Percentiles rank a stretch among this genome's conserved stretches.
phyloP scores from a whole-genome alignment of 2,329 filamentous ascomycete species.

The Pseudogymnoascus sp. region DNA sequence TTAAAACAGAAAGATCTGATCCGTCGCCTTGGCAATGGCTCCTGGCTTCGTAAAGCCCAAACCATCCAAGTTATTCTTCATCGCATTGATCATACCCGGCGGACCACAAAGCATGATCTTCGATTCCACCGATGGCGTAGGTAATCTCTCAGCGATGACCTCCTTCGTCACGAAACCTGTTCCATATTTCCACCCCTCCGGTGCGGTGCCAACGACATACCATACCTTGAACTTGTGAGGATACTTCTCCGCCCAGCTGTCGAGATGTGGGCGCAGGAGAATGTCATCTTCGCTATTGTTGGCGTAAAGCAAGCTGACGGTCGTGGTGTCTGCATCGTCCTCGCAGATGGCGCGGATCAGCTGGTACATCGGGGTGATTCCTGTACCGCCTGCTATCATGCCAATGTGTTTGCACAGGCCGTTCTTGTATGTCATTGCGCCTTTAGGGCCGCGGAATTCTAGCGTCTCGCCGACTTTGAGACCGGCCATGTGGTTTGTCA shows the following conservation, averaged over 20 bases:
- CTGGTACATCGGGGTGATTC: constrained; percentile 51
- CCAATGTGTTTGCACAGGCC: constrained; percentile 38
- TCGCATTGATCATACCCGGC: constrained; percentile 49
- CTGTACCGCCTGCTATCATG: constrained; percentile 47
- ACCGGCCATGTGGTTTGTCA: constrained; percentile 38
- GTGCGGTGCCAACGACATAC: constrained; percentile 44
- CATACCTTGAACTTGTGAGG: constrained; percentile 46
- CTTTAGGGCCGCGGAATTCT: constrained; percentile 46
- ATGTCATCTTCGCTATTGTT: constrained; percentile 53
- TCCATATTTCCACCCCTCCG: constrained; percentile 38
- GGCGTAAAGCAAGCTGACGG: constrained; percentile 49
- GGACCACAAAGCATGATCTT: constrained; percentile 54
- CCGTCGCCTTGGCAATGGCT: constrained; percentile 40
- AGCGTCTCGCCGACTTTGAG: constrained; percentile 42
- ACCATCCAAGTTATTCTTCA: constrained; percentile 40
- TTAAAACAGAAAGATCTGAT: constrained; percentile 48
- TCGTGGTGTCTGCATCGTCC: constrained; percentile 47
- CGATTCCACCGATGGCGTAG: constrained; percentile 34
- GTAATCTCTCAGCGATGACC: constrained; percentile 41
- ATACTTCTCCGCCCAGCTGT: constrained; percentile 41
- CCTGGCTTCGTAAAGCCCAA: constrained; percentile 45
- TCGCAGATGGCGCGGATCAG: constrained; percentile 56
- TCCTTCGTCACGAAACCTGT: constrained; percentile 43
- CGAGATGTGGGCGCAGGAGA: constrained; percentile 46
- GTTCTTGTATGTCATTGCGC: constrained; percentile 43